These are phyloP conservation scores for Cladophialophora exuberans DNA, from an alignment of 2,329 filamentous ascomycete genomes.

Conservation along the genomic window DNA sequence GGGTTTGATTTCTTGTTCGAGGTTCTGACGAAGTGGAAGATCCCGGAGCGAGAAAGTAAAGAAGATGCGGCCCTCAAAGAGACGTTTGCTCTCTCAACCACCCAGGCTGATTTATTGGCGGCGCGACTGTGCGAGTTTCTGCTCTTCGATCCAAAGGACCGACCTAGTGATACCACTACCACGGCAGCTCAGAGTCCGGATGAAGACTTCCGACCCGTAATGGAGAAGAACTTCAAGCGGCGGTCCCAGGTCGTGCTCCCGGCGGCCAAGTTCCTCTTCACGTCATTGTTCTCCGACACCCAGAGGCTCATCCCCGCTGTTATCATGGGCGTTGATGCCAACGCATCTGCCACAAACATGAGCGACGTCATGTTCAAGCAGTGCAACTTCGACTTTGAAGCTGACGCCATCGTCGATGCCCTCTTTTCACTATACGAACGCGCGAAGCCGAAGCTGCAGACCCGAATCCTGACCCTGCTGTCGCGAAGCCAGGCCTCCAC, in stretches of 20 bases:
- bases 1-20: slow-evolving; percentile 84
- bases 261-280: slow-evolving; percentile 74
- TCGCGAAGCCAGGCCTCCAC: slow-evolving; percentile 77
- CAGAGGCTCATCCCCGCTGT: slow-evolving; percentile 84
- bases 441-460: slow-evolving; percentile 72
- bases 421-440: slow-evolving; percentile 75
- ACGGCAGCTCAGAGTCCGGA: slow-evolving; percentile 18
- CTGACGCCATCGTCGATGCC: slow-evolving; percentile 62
- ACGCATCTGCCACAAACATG: slow-evolving; percentile 78
- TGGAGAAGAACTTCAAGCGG: slow-evolving; percentile 28
- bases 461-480: slow-evolving; percentile 74
- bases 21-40: slow-evolving; percentile 65
- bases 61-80: slow-evolving; percentile 73
- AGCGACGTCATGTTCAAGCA: slow-evolving; percentile 89
- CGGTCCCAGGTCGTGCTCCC: slow-evolving; percentile 35
- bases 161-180: too few relatives aligned
- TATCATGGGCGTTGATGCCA: slow-evolving; percentile 79
- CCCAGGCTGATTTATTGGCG: slow-evolving; percentile 75
- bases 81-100: slow-evolving; percentile 67
- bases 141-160: slow-evolving; percentile 60
- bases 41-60: slow-evolving; percentile 76
- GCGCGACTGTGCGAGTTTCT: slow-evolving; percentile 77
- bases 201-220: slow-evolving; percentile 44
- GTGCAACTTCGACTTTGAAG: slow-evolving; percentile 70
- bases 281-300: slow-evolving; percentile 79